Evolutionary conservation across 495 filamentous ascomycete species (phyloP), one percentile per base, ranked within the genome.

Genomic region (Delitschia confertaspora): DNA sequence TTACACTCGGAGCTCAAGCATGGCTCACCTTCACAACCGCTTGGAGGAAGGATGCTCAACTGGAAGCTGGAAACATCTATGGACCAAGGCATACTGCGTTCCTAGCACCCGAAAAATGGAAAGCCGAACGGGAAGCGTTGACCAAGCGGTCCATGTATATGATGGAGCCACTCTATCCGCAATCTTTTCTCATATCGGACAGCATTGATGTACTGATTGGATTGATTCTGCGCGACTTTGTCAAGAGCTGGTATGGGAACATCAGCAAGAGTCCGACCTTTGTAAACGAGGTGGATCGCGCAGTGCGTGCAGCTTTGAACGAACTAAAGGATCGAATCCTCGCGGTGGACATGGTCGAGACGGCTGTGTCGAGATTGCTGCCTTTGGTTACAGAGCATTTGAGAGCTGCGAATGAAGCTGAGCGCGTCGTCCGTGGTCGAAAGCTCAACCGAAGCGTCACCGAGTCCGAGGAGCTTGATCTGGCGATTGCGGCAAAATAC

Each of bases 401-500:
- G 45, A 83, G 76, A 47, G 82, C 93, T 45, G 93, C 93, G 56
- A 85, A 86, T 55, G 76, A 93, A 33, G 93, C 93, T 7, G 93
- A 99, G 66, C 76, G 82, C 34, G 72, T 75, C 14, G 81, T 99
- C 4, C 75, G 91, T 47, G 93, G 93, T 18, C 82, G 80, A 52
- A 80, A 93, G 59, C 65, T 98, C 47, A 87, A 83, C 48, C 78
- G 83, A 25, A 86, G 80, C 59, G 79, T 99, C 22, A 99, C 93
- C 7, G 93, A 99, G 62, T 93, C 88, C 2, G 88, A 94, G 52
- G 93, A 96, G 68, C 68, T 99, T 46, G 83, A 95, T 63, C 69
- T 93, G 49, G 91, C 91, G 1, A 93, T 96, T 59, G 91, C 91
- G 34, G 80, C 72, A 18, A 96, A 93, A 64, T 99, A 89, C 61